Evolutionary conservation across 768 basidiomycete genomes (phyloP).

Genomic region (Boletus subcaerulescens): DNA sequence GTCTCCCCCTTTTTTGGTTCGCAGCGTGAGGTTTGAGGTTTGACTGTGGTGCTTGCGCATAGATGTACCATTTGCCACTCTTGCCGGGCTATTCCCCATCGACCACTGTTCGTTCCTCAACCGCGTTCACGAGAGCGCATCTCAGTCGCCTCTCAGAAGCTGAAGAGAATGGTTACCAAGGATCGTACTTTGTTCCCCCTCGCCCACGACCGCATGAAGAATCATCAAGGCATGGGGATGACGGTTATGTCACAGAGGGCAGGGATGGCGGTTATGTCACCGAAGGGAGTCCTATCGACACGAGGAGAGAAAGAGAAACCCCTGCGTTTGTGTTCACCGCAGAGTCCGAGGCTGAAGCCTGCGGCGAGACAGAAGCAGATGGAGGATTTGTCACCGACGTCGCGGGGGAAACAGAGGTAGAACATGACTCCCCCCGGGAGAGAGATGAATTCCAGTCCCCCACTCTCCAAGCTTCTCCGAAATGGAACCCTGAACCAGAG

Average conservation of each 20-base stretch:
- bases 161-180: conserved; percentile 89
- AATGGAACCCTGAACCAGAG: conserved; percentile 8
- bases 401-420: conserved; percentile 12
- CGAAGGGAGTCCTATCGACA: conserved; percentile 20
- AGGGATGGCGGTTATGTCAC: conserved; percentile 63
- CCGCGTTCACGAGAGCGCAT: conserved; percentile 56
- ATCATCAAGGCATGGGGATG: conserved; percentile 12
- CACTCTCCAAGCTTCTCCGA: not conserved
- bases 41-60: not conserved
- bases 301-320: conserved; percentile 4
- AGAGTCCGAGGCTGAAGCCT: conserved; percentile 9
- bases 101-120: conserved; percentile 82
- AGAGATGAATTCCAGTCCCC: conserved; percentile 8
- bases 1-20: not conserved
- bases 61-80: conserved; percentile 92
- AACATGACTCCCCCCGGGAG: conserved; percentile 1
- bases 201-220: conserved; percentile 20
- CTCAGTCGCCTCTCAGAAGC: conserved; percentile 75
- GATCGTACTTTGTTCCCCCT: conserved; percentile 62
- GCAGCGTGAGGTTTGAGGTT: not conserved
- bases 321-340: not conserved
- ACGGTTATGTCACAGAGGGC: conserved; percentile 25
- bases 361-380: conserved; percentile 11
- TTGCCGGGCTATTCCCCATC: conserved; percentile 88
- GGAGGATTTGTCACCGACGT: conserved; percentile 12